A percentile compares a stretch with the other conserved stretches of the same genome.
Evolutionary conservation across 805 yeast species (phyloP).

Genomic region (Candida awuae): DNA sequence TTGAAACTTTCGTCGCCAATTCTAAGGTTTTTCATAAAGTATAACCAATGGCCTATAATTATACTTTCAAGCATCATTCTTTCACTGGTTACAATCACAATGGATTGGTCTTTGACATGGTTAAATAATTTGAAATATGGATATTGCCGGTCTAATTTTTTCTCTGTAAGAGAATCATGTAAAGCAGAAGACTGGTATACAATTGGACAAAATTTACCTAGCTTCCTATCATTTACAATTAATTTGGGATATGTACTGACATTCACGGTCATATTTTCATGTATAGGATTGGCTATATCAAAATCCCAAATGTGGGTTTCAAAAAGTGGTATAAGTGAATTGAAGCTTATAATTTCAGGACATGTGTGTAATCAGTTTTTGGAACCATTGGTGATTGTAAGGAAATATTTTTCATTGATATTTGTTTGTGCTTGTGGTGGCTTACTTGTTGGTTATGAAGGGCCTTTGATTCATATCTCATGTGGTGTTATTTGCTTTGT

Average conservation of each 20-base stretch:
- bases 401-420: slow-evolving; percentile 51
- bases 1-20: slow-evolving; percentile 1
- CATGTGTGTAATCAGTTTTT: slow-evolving; percentile 47
- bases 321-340: slow-evolving; percentile 67
- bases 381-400: slow-evolving; percentile 41
- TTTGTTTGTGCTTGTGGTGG: slow-evolving; percentile 64
- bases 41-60: slow-evolving; percentile 39
- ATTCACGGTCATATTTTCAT: slow-evolving; percentile 33
- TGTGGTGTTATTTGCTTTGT: slow-evolving; percentile 45
- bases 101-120: slow-evolving; percentile 44
- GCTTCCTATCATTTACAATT: background rate
- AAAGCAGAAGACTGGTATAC: slow-evolving; percentile 20
- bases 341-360: slow-evolving; percentile 62
- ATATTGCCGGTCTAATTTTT: slow-evolving; percentile 32
- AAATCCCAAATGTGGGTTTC: slow-evolving; percentile 31
- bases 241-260: slow-evolving; percentile 26
- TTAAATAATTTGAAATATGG: slow-evolving; percentile 49
- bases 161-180: slow-evolving; percentile 28
- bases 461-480: slow-evolving; percentile 77
- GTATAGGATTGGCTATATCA: slow-evolving; percentile 29
- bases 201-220: slow-evolving; percentile 27
- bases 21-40: slow-evolving; percentile 2
- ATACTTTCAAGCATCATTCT: slow-evolving; percentile 37
- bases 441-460: slow-evolving; percentile 78
- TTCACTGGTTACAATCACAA: slow-evolving; percentile 40